phyloP scores from a whole-genome alignment of 306 rosid species.

The Begonia peltatifolia region DNA sequence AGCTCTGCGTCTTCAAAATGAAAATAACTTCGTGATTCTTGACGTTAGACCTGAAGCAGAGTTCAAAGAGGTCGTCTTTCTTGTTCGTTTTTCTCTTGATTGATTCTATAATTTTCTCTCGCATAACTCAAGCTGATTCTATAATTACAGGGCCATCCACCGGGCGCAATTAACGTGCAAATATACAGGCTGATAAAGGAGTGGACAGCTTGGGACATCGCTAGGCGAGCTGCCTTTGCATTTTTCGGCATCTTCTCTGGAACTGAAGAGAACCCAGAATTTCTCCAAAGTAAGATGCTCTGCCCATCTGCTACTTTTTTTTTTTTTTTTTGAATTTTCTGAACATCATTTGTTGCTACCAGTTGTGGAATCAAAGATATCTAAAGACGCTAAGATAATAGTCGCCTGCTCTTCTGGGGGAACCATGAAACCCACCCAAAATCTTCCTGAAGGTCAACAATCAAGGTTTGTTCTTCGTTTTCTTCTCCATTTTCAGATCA shows the following conservation, averaged over 20 bases:
- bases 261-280: constrained; percentile 96
- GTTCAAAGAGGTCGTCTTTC: constrained; percentile 60
- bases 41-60: constrained; percentile 96
- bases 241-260: constrained; percentile 93
- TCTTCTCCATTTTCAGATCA: background rate
- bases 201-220: constrained; percentile 99
- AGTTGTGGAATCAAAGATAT: constrained; percentile 67
- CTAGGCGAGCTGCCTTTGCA: constrained; percentile 94
- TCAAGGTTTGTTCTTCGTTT: constrained; percentile 39
- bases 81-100: background rate
- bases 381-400: constrained; percentile 65
- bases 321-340: constrained; percentile 6
- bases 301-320: background rate
- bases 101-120: too few species aligned
- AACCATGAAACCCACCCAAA: constrained; percentile 86
- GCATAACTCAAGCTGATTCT: background rate
- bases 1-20: constrained; percentile 89
- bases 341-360: constrained; percentile 9
- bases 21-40: constrained; percentile 86
- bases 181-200: constrained; percentile 95
- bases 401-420: constrained; percentile 91
- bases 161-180: constrained; percentile 82
- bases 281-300: constrained; percentile 38
- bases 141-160: constrained; percentile 60
- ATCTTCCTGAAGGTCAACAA: constrained; percentile 92